Evolutionary conservation across 768 basidiomycete species (phyloP).

Genomic region (Tricholoma terreum): DNA sequence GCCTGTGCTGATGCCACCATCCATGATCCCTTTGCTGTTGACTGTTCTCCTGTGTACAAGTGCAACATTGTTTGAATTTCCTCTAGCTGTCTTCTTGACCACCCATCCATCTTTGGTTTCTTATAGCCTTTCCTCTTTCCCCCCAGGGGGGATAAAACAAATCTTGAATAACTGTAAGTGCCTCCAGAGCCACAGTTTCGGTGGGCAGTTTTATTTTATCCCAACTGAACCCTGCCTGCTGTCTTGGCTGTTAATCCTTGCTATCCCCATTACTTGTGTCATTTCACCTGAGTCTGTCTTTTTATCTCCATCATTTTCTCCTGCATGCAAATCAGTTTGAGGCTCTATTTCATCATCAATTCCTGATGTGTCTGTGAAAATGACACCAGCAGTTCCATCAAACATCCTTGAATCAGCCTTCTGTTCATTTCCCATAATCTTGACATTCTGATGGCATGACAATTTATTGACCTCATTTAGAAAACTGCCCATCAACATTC

Average conservation of each 20-base stretch:
- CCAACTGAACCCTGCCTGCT: not conserved
- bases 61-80: conserved; percentile 7
- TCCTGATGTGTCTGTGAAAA: too few relatives aligned
- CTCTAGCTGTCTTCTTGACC: conserved; percentile 1
- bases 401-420: too few relatives aligned
- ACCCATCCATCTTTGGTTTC: not conserved
- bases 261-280: not conserved
- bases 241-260: not conserved
- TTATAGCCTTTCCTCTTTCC: not conserved
- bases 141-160: not conserved
- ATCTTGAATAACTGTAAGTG: not conserved
- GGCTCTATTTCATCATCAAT: too few relatives aligned
- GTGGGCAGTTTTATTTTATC: not conserved
- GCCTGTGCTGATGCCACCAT: conserved; percentile 1
- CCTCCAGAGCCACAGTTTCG: not conserved
- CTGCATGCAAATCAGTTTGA: too few relatives aligned
- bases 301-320: too few relatives aligned
- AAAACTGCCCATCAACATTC: too few relatives aligned
- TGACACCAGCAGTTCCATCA: too few relatives aligned
- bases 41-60: conserved; percentile 3
- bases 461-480: too few relatives aligned
- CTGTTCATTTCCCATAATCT: too few relatives aligned
- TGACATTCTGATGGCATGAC: too few relatives aligned
- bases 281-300: not conserved
- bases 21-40: not conserved